Evolutionary conservation across 768 basidiomycete species (phyloP).

Genomic region (Xerocomellus dryophilus): DNA sequence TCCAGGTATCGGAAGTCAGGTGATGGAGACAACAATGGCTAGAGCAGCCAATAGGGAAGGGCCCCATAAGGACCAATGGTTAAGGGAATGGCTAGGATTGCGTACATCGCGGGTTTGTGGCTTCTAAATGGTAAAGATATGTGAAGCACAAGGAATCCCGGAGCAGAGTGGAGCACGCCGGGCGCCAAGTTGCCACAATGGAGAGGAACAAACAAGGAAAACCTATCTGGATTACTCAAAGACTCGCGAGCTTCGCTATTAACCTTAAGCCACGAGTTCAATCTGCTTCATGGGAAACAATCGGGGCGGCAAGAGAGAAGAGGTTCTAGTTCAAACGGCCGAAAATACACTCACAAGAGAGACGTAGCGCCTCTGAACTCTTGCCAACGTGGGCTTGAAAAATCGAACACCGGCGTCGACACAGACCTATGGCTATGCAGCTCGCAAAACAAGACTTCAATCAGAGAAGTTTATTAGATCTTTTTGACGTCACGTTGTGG

Average conservation of each 20-base stretch:
- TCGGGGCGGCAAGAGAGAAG: not conserved
- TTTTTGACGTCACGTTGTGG: not conserved
- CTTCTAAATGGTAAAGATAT: not conserved
- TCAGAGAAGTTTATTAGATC: not conserved
- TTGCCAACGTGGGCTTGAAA: not conserved
- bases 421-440: not conserved
- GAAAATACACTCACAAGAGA: not conserved
- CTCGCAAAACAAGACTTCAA: not conserved
- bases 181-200: slow-evolving; percentile 8
- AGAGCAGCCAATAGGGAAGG: not conserved
- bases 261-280: not conserved
- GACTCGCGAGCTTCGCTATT: not conserved
- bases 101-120: not conserved
- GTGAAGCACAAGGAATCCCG: not conserved
- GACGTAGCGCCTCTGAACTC: not conserved
- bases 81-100: not conserved
- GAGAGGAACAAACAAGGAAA: not conserved
- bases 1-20: not conserved
- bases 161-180: not conserved
- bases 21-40: not conserved
- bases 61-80: slow-evolving; percentile 4
- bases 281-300: not conserved
- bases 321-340: not conserved
- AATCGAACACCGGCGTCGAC: not conserved
- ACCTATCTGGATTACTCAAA: not conserved